A percentile compares a stretch with the other conserved stretches of the same genome.
These are phyloP conservation scores for Aspergillus nidulans DNA, from an alignment of 495 filamentous ascomycete species.

Conservation along the genomic window DNA sequence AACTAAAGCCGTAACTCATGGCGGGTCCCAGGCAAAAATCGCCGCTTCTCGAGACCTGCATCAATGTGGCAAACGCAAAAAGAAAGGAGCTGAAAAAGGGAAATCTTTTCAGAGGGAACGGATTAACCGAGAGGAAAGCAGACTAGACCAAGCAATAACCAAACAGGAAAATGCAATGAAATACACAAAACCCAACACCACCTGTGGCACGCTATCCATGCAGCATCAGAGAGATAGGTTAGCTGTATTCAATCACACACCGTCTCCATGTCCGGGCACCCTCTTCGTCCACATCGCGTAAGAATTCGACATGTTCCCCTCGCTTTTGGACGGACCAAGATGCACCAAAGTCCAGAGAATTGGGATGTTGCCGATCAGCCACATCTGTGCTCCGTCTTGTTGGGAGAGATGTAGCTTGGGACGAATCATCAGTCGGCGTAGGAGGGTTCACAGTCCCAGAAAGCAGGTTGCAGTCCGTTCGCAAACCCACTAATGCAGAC, in stretches of 20 bases:
- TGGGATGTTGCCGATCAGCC: conserved; percentile 10
- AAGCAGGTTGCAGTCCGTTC: conserved; percentile 2
- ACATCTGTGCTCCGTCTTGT: conserved; percentile 9
- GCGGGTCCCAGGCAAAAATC: neutral
- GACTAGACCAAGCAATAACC: neutral
- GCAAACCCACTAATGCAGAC: conserved; percentile 1
- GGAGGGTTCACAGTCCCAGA: conserved; percentile 5
- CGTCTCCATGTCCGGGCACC: conserved; percentile 33
- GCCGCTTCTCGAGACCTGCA: neutral
- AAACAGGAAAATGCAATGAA: neutral
- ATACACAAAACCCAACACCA: neutral
- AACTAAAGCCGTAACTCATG: conserved; percentile 15
- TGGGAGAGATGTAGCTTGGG: conserved; percentile 7
- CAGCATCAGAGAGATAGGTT: neutral
- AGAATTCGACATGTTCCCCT: conserved; percentile 23
- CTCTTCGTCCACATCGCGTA: conserved; percentile 29
- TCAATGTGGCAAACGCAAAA: conserved; percentile 8
- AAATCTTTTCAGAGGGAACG: neutral
- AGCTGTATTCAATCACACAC: conserved; percentile 36
- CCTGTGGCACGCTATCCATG: neutral
- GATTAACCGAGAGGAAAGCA: neutral
- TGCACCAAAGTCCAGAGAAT: conserved; percentile 6
- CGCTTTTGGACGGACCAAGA: conserved; percentile 19
- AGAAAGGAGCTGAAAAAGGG: conserved; percentile 1
- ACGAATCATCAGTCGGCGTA: conserved; percentile 4